Base-by-base conservation (phyloP, 2,329 filamentous ascomycete genomes). In the Fusarium neocosmosporiellum region DNA sequence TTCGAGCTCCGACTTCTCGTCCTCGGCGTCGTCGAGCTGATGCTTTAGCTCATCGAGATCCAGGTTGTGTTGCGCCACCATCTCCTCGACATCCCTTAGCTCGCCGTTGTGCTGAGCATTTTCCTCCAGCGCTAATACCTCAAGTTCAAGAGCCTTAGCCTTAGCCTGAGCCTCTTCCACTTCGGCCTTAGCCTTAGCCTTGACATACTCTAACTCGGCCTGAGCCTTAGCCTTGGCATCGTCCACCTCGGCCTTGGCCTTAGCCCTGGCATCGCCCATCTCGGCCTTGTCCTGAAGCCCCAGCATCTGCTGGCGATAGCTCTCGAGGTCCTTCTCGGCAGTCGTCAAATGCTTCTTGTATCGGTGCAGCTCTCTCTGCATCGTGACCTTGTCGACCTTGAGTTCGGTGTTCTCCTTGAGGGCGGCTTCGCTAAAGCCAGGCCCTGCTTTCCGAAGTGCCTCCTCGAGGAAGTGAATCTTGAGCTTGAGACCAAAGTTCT, bases 381-480 rank as follows among this genome's bases (percentile, higher is more conserved):
- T 93, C 0, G 94, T 96, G 68, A 97, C 90, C 79, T 94, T 94
- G 83, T 96, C 93, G 66, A 98, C 95, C 82, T 98, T 98, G 63
- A 99, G 90, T 74, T 97, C 95, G 5, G 96, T 97, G 80, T 99
- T 99, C 83, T 99, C 96, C 80, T 94, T 94, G 31, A 99, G 85
- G 5, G 96, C 94, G 33, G 91, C 91, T 81, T 97, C 93, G 78
- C 95, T 97, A 85, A 95, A 96, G 63, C 95, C 94, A 9, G 94
- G 95, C 1, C 96, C 96, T 63, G 93, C 90, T 81, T 97, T 98
- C 61, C 92, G 90, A 58, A 99, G 84, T 16, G 94, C 94, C 76
- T 98, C 94, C 81, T 99, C 95, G 64, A 99, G 88, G 81, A 97
- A 99, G 82, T 98, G 95, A 61, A 98, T 98, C 82, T 98, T 98